Percentiles rank a stretch among this genome's conserved stretches.
phyloP scores from a whole-genome alignment of 164 flowering plant species.

The Saururus chinensis region DNA sequence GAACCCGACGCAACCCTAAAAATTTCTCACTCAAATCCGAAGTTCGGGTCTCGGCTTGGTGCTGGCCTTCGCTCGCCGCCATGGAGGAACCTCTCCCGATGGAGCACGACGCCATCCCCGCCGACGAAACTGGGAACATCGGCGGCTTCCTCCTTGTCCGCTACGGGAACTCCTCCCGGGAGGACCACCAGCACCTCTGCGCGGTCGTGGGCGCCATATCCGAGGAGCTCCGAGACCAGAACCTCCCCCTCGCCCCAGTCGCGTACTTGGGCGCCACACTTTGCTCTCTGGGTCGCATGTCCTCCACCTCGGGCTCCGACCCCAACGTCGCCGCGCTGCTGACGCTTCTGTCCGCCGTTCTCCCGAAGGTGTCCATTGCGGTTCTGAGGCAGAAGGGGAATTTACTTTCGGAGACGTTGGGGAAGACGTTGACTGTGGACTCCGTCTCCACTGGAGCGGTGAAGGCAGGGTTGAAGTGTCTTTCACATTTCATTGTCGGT shows the following conservation, averaged over 20 bases:
- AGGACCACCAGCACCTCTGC: conserved; percentile 74
- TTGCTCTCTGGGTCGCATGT: conserved; percentile 48
- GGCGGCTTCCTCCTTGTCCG: conserved; percentile 37
- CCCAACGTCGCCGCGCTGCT: conserved; percentile 39
- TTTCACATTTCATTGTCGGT: conserved; percentile 30
- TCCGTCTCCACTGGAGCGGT: conserved; percentile 16
- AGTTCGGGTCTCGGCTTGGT: too few species aligned
- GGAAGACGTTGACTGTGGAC: conserved; percentile 20
- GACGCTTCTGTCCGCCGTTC: conserved; percentile 31
- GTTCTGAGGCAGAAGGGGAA: conserved; percentile 38
- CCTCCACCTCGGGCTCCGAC: conserved; percentile 14
- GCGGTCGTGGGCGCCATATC: conserved; percentile 61
- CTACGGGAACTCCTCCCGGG: conserved; percentile 33
- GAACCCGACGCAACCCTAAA: too few species aligned
- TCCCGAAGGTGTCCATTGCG: conserved; percentile 33
- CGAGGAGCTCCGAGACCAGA: conserved; percentile 66
- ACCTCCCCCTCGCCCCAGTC: conserved; percentile 39
- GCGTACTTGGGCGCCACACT: conserved; percentile 61
- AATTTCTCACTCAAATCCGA: too few species aligned
- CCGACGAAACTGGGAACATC: conserved; percentile 27
- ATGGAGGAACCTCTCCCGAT: background rate
- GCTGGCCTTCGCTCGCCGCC: too few species aligned
- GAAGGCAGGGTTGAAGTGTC: conserved; percentile 46
- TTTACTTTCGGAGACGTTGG: conserved; percentile 23
- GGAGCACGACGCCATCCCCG: background rate